Evolutionary conservation across 768 basidiomycete genomes (phyloP), one percentile per base, ranked within the genome.

Genomic region (Russula dissimulans): DNA sequence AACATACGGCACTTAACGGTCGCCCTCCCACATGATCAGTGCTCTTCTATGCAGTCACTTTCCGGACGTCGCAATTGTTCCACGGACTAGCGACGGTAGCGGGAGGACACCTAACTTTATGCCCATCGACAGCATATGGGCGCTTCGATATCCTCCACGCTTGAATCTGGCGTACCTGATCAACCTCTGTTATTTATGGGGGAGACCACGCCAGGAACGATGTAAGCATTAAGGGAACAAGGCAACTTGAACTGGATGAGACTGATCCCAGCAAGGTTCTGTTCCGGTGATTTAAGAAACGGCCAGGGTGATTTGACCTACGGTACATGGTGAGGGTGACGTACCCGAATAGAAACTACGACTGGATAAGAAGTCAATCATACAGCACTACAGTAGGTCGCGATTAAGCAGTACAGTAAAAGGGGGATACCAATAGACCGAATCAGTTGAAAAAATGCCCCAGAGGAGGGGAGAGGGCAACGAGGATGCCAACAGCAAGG

Each of bases 381-480:
- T 49, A 50, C 31, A 43, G 42, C 29, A 41, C 38, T 46, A 56
- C 3, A 36, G 17, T 46, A 38, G 34, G 15, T 26, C n/a, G 15
- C 22, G 22, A 38, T 32, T 47, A 34, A 18, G 49, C 38, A 17
- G 32, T 31, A 53, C 18, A 36, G 43, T 36, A 43, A n/a, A 18
- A 32, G 5, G 45, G 14, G 22, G 9, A 22, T 1, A 9, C 18
- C 26, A 8, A 18, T 9, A 17, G 49, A 48, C 32, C 56, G 14
- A 5, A 44, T 63, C 42, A 60, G 15, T 44, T 17, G 39, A 60
- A 61, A 44, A 64, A 50, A 51, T 56, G 62, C 39, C 44, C 56
- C 18, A 67, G 47, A 22, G 66, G 66, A 15, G 66, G 63, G n/a
- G 65, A 60, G 15, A 65, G 46, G 17, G 64, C 56, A 26, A 60